A percentile compares a stretch with the other conserved stretches of the same genome.
Conservation (phyloP, 257 asterid species). For the Schizonepeta tenuifolia region DNA sequence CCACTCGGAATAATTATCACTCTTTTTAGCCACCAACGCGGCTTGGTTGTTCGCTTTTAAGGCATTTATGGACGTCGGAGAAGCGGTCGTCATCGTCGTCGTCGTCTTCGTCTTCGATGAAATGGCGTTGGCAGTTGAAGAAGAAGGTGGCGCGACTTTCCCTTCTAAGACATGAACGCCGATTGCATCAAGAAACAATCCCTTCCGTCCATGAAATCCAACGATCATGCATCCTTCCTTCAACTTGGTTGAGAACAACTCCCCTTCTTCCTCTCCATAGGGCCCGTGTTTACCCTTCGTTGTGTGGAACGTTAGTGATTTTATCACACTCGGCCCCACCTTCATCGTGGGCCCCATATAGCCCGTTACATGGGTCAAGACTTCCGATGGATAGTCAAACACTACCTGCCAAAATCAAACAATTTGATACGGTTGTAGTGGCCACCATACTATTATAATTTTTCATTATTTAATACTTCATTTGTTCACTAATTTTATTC, state of each 20-base stretch:
- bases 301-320: constrained; percentile 77
- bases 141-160: not conserved
- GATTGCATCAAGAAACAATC: constrained; percentile 72
- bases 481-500: no score
- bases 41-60: constrained; percentile 38
- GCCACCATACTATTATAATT: no score
- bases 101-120: not conserved
- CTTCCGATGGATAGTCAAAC: constrained; percentile 71
- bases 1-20: constrained; percentile 45
- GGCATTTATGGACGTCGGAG: constrained; percentile 15
- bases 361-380: constrained; percentile 77
- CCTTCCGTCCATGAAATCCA: constrained; percentile 82
- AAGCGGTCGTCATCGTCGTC: not conserved
- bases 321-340: constrained; percentile 78
- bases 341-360: constrained; percentile 62
- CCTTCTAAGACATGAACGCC: constrained; percentile 71
- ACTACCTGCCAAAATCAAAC: constrained; percentile 48
- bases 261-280: constrained; percentile 78
- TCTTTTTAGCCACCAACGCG: constrained; percentile 29
- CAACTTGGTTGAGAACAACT: constrained; percentile 57
- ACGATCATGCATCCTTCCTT: constrained; percentile 59
- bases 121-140: no score
- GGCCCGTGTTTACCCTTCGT: constrained; percentile 74
- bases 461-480: no score
- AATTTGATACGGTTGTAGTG: no score